A percentile compares a stretch with the other conserved stretches of the same genome.
phyloP scores from a whole-genome alignment of 2,329 filamentous ascomycete species.

The Coniochaeta sp. region DNA sequence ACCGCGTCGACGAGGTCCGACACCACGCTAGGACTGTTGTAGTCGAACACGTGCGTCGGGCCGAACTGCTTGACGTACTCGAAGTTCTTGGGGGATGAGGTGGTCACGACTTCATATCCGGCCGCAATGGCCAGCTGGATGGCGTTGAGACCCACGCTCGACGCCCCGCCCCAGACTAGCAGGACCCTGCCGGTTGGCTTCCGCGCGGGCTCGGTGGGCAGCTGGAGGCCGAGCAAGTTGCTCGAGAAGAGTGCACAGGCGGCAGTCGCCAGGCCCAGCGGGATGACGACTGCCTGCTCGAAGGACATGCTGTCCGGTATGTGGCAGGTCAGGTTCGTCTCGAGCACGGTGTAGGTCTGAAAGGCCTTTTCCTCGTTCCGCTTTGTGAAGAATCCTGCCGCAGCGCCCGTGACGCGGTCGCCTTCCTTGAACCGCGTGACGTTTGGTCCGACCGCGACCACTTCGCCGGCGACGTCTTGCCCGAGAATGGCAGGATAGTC shows the following conservation, averaged over 20 bases:
- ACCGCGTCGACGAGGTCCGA: not conserved
- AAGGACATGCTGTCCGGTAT: slow-evolving; percentile 16
- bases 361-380: slow-evolving; percentile 15
- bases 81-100: not conserved
- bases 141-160: slow-evolving; percentile 32
- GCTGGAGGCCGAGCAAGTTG: slow-evolving; percentile 10
- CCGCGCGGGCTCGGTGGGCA: slow-evolving; percentile 7
- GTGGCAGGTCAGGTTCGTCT: slow-evolving; percentile 8
- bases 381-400: slow-evolving; percentile 10
- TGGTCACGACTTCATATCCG: slow-evolving; percentile 7
- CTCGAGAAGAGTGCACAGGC: slow-evolving; percentile 16
- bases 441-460: slow-evolving; percentile 19
- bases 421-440: slow-evolving; percentile 20
- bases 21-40: not conserved
- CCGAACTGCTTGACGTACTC: not conserved
- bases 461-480: slow-evolving; percentile 21
- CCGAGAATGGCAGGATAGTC: slow-evolving; percentile 24
- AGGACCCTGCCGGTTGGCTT: slow-evolving; percentile 12
- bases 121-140: slow-evolving; percentile 27
- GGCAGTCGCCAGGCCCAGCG: slow-evolving; percentile 18
- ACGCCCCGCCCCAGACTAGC: slow-evolving; percentile 40
- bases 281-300: slow-evolving; percentile 16
- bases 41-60: slow-evolving; percentile 2
- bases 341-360: slow-evolving; percentile 16
- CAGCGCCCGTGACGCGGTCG: slow-evolving; percentile 21